These are phyloP conservation scores for Arbutus unedo DNA, from an alignment of 148 eudicot genomes.

Conservation along the genomic window DNA sequence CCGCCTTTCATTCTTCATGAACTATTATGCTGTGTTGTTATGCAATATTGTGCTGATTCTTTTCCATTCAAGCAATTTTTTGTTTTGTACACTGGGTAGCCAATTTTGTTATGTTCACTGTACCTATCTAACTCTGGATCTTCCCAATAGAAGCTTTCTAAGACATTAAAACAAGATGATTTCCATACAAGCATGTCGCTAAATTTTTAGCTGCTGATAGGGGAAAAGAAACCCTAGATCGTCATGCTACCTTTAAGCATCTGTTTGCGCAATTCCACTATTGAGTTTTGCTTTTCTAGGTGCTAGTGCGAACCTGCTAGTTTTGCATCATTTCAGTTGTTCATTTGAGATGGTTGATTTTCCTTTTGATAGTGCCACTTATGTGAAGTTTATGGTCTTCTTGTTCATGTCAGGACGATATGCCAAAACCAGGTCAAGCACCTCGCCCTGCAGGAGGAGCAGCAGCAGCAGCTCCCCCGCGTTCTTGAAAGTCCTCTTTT, in stretches of 20 bases:
- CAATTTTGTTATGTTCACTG: not conserved
- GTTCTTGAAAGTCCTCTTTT: conserved; percentile 17
- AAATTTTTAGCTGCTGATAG: not conserved
- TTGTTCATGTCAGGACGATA: conserved; percentile 19
- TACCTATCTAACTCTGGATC: not conserved
- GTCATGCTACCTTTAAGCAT: not conserved
- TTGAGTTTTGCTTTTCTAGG: not conserved
- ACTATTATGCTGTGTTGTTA: not conserved
- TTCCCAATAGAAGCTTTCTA: not conserved
- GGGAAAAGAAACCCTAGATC: not conserved
- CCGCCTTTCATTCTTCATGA: not conserved
- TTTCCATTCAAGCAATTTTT: not conserved
- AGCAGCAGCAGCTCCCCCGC: conserved; percentile 14
- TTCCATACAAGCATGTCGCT: not conserved
- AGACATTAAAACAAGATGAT: not conserved
- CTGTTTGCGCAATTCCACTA: not conserved
- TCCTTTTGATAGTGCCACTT: not conserved
- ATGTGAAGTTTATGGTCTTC: not conserved
- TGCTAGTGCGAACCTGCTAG: not conserved
- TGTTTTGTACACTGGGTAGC: not conserved
- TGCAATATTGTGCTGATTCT: not conserved
- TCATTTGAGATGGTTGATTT: not conserved
- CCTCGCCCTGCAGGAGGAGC: conserved; percentile 24
- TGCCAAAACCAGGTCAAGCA: conserved; percentile 21
- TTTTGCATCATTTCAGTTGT: not conserved